Evolutionary conservation across 352 stramenopile species (phyloP), one percentile per base, ranked within the genome.

Genomic region (Globisporangium splendens): DNA sequence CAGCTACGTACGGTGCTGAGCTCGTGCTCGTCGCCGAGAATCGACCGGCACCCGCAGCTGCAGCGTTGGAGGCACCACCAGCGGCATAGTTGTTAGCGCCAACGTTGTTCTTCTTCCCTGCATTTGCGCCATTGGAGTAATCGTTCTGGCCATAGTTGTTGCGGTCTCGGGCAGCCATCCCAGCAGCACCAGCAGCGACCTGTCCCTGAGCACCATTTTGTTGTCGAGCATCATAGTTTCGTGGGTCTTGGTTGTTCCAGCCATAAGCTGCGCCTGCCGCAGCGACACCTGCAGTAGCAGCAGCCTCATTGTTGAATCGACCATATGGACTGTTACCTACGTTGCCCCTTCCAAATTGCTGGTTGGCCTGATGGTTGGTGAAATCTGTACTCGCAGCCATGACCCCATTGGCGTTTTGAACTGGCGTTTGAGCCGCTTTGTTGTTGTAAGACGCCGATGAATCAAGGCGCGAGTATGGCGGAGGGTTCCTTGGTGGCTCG

Each of bases 401-500:
- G 22, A 13, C 24, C 1, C 33, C 33, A 28, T 55, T 56, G 18
- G 12, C 43, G 43, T 46, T 58, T 8, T 35, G 28, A 28, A 58
- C 13, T 24, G 42, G n/a, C 8, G 15, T 21, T 17, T 56, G 33
- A 10, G 3, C 28, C 17, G n/a, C 20, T 22, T 51, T 46, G 46
- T 54, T 61, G 20, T 38, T 62, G 69, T 17, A 64, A 57, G 11
- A 8, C 46, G 54, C 56, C 3, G 56, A 38, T n/a, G 61, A 61
- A 33, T 68, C 57, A 28, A 68, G 64, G n/a, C 62, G 44, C 43
- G 62, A 42, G 33, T 68, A 68, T 38, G 51, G 50, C 8, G 59
- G 35, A 15, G 52, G 66, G 13, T 59, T 39, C 28, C 15, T n/a
- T 0, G 48, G n/a, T n/a, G 20, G 61, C 41, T 56, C 61, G 54